Evolutionary conservation across 1,284 basidiomycete species (phyloP).

Genomic region (Naganishia liquefaciens): DNA sequence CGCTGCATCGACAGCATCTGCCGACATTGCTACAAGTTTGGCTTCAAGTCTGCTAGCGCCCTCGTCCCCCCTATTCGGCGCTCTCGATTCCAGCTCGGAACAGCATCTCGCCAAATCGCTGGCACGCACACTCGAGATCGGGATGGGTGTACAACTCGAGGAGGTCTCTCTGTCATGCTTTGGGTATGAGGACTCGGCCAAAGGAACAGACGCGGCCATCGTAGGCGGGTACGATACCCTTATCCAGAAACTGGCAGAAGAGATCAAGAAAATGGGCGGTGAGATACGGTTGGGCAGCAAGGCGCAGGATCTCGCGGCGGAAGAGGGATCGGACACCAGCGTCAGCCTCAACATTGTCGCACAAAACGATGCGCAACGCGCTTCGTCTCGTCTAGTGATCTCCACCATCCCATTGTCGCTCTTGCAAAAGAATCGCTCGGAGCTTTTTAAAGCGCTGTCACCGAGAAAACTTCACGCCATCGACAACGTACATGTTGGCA

Average conservation of each 20-base stretch:
- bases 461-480: constrained; percentile 43
- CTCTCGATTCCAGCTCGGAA: constrained; percentile 29
- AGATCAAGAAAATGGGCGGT: constrained; percentile 48
- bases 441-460: constrained; percentile 52
- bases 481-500: constrained; percentile 51
- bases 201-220: constrained; percentile 58
- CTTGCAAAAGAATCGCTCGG: constrained; percentile 44
- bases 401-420: constrained; percentile 56
- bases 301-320: constrained; percentile 40
- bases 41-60: constrained; percentile 51
- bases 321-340: not conserved
- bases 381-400: constrained; percentile 47
- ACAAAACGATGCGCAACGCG: constrained; percentile 31
- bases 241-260: constrained; percentile 49
- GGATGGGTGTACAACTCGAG: constrained; percentile 56
- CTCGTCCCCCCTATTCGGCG: constrained; percentile 42
- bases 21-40: constrained; percentile 41
- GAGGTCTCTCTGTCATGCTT: constrained; percentile 51
- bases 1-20: constrained; percentile 42
- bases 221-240: constrained; percentile 57
- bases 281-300: constrained; percentile 46
- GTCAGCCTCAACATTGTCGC: constrained; percentile 10
- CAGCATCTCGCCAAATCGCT: constrained; percentile 45
- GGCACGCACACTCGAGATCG: constrained; percentile 56
- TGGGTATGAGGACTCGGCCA: constrained; percentile 54